Base-by-base conservation (phyloP, 1,284 basidiomycete genomes). In the Fomitopsis pinicola region DNA sequence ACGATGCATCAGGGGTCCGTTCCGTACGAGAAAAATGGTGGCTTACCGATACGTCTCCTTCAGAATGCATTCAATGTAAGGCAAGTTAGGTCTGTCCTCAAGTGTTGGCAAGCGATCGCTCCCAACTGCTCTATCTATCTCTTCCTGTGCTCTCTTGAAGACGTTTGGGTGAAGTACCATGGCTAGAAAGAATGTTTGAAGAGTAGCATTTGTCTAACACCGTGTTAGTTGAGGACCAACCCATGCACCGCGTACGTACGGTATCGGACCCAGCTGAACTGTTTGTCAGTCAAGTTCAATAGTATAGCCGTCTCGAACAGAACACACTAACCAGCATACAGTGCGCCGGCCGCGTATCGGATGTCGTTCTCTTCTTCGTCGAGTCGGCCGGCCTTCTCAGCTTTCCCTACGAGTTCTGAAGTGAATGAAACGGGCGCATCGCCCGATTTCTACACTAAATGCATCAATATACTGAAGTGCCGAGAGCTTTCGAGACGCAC, bases 81-180 rank as follows among this genome's bases (percentile, higher is more conserved):
- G 53, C 33, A 55, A 12, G 35, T 35, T 26, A 2, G 28, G 30
- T n/a, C 53, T 35, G 19, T 55, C 53, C 19, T 55, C 38, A 2
- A 55, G 35, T 19, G 53, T 55, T 5, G 53, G 53, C 14, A 55
- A 26, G 7, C 53, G 28, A 10, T 38, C 33, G 19, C 7, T 55
- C 17, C 53, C 53, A 17, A 55, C 35, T 17, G 38, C 53, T 7
- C 33, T 15, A 33, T 55, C 53, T 2, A 55, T 55, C 61, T 64
- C 46, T n/a, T 45, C 44, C 22, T 45, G 44, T 10, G 44, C 44
- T 22, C 3, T 45, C 6, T 19, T 22, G 5, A 19, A 45, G 2
- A 73, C 61, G 4, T 71, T 67, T 0, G 72, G 75, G 53, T 72
- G 59, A 22, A 69, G 65, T 4, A 69, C 59, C 71, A 75, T 70